A percentile compares a stretch with the other conserved stretches of the same genome.
Conservation (phyloP, 2,329 filamentous ascomycete genomes). For the Talaromyces funiculosus region DNA sequence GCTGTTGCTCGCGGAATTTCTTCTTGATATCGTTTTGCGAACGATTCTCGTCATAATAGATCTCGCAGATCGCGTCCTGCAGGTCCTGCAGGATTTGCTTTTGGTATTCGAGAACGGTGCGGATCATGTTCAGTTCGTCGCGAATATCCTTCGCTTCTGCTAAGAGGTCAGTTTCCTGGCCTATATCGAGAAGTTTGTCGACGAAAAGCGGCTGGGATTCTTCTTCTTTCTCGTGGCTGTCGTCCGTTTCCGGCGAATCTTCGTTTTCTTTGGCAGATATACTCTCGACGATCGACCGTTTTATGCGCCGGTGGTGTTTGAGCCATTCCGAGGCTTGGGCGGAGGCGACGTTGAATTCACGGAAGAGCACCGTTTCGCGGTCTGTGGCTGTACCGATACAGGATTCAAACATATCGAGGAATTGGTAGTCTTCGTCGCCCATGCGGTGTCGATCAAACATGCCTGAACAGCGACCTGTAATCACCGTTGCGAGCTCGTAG, state of each 20-base stretch:
- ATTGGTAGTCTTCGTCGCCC: constrained; percentile 57
- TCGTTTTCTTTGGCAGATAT: constrained; percentile 17
- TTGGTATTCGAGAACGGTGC: constrained; percentile 35
- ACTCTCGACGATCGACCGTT: constrained; percentile 26
- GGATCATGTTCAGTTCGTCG: constrained; percentile 61
- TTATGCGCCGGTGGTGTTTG: constrained; percentile 44
- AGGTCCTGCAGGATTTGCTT: constrained; percentile 31
- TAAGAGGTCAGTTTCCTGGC: constrained; percentile 55
- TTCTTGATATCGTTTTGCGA: constrained; percentile 48
- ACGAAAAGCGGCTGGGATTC: constrained; percentile 44
- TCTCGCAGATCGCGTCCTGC: constrained; percentile 32
- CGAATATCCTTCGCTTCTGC: constrained; percentile 63
- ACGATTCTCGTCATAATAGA: constrained; percentile 28
- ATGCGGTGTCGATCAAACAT: constrained; percentile 56
- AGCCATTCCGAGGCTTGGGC: constrained; percentile 52
- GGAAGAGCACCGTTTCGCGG: constrained; percentile 55
- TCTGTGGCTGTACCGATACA: constrained; percentile 53
- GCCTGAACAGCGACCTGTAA: constrained; percentile 55
- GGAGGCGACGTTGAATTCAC: constrained; percentile 55
- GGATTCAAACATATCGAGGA: constrained; percentile 62
- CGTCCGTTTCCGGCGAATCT: constrained; percentile 5
- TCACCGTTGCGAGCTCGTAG: constrained; percentile 58
- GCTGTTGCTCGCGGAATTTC: constrained; percentile 53
- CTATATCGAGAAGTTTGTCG: constrained; percentile 47
- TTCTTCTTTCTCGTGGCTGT: constrained; percentile 20